Evolutionary conservation across 2,329 filamentous ascomycete genomes (phyloP), one percentile per base, ranked within the genome.

Genomic region (Ceratocystis huliohia): DNA sequence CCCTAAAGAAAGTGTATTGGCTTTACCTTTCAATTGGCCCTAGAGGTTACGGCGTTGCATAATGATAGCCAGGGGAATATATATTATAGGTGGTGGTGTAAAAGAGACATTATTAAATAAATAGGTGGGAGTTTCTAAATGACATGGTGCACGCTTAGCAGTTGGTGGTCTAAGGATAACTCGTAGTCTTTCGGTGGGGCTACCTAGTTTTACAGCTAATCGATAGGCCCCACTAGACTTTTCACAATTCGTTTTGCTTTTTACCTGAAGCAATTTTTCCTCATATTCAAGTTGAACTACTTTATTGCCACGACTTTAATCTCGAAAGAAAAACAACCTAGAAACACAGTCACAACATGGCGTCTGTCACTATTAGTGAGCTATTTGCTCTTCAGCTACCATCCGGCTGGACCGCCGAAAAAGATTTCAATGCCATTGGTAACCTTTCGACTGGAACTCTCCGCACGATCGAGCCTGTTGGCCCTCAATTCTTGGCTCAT

Each of bases 401-500:
- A 61, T 82, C 83, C 73, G 90, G 85, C 72, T 97, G 93, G 92
- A 81, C 83, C 59, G 88, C 84, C 69, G 91, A 96, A 69, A 96
- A 95, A 77, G 90, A 95, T 77, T 96, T 97, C 84, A 94, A 94
- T 80, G 78, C 88, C 67, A 76, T 96, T 70, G 88, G 88, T 73
- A 81, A 85, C 72, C 82, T 97, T 70, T 92, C 89, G 69, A 78
- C 83, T 70, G 85, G 91, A 48, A 88, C 86, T 63, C 87, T 92
- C 80, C 88, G 94, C 74, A 93, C 88, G 75, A 87, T 99, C 73
- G 94, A 97, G 81, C 92, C 94, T 65, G 90, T 97, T 71, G 94
- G 94, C 72, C 93, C 94, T 77, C 91, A 96, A 81, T 99, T 96
- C 82, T 87, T 99, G 71, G 94, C 94, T 71, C 92, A 97, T 78